These are phyloP conservation scores for Inosperma sp. DNA, from an alignment of 768 basidiomycete genomes.

Conservation along the genomic window DNA sequence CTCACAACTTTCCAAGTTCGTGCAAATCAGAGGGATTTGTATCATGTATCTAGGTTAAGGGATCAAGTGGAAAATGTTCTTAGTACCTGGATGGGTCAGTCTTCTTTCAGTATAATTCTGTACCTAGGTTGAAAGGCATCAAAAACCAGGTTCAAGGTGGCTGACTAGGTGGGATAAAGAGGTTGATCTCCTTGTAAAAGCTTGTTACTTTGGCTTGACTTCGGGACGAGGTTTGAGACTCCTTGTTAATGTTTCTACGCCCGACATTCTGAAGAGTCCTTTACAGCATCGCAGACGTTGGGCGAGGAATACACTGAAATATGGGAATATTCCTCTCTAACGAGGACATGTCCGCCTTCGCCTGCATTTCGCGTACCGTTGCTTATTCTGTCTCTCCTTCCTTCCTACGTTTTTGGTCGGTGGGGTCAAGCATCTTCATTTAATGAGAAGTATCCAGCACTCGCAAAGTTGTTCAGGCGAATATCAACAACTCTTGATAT, in stretches of 20 bases:
- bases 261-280: slow-evolving; percentile 4
- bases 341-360: slow-evolving; percentile 40
- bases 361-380: slow-evolving; percentile 44
- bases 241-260: neutral
- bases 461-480: slow-evolving; percentile 32
- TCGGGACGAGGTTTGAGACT: slow-evolving; percentile 63
- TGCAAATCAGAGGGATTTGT: slow-evolving; percentile 79
- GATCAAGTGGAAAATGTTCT: slow-evolving; percentile 73
- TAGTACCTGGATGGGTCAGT: slow-evolving; percentile 71
- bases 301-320: slow-evolving; percentile 92
- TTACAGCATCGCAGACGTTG: slow-evolving; percentile 68
- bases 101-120: slow-evolving; percentile 1
- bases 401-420: slow-evolving; percentile 55
- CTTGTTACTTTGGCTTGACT: slow-evolving; percentile 71
- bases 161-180: slow-evolving; percentile 79
- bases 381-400: slow-evolving; percentile 62
- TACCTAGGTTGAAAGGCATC: slow-evolving; percentile 4
- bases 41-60: slow-evolving; percentile 67
- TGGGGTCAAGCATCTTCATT: slow-evolving; percentile 39
- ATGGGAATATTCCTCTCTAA: slow-evolving; percentile 59
- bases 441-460: slow-evolving; percentile 32
- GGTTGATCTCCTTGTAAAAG: slow-evolving; percentile 60
- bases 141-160: slow-evolving; percentile 73
- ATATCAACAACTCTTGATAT: slow-evolving; percentile 54
- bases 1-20: slow-evolving; percentile 49